phyloP scores from a whole-genome alignment of 78 protist species.

The Dictyostelium firmibasis region DNA sequence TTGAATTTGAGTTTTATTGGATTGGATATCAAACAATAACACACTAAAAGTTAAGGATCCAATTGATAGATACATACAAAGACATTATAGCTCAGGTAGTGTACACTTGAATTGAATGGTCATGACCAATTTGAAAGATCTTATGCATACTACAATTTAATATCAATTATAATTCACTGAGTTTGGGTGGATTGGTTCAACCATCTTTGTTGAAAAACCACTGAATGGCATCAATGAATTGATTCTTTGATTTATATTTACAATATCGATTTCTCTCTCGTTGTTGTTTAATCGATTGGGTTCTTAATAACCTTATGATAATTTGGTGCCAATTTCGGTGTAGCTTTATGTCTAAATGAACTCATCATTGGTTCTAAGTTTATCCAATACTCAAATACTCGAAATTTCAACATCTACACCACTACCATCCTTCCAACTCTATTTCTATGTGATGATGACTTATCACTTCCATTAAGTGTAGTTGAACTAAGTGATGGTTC shows the following conservation, averaged over 20 bases:
- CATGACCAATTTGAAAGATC: too few species aligned
- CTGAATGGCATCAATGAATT: slow-evolving; percentile 67
- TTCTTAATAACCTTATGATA: slow-evolving; percentile 62
- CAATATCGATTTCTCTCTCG: slow-evolving; percentile 47
- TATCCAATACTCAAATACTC: slow-evolving; percentile 53
- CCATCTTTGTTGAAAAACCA: too few species aligned
- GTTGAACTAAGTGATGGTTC: slow-evolving; percentile 19
- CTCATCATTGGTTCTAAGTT: slow-evolving; percentile 28
- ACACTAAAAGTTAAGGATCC: too few species aligned
- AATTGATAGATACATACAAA: too few species aligned
- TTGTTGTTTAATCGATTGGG: slow-evolving; percentile 79
- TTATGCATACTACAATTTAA: too few species aligned
- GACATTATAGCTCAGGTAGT: too few species aligned
- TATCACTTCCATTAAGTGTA: neutral
- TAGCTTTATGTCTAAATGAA: slow-evolving; percentile 43
- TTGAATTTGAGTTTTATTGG: too few species aligned
- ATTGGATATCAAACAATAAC: too few species aligned
- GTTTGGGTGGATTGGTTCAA: too few species aligned
- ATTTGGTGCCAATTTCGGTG: slow-evolving; percentile 64
- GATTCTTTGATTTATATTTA: slow-evolving; percentile 68
- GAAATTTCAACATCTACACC: slow-evolving; percentile 78
- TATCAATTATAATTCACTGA: too few species aligned
- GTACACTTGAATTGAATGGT: too few species aligned
- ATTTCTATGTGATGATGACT: slow-evolving; percentile 36
- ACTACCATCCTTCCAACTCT: slow-evolving; percentile 75